phyloP scores from a whole-genome alignment of 495 filamentous ascomycete species.

The Aspergillus coremiiformis region DNA sequence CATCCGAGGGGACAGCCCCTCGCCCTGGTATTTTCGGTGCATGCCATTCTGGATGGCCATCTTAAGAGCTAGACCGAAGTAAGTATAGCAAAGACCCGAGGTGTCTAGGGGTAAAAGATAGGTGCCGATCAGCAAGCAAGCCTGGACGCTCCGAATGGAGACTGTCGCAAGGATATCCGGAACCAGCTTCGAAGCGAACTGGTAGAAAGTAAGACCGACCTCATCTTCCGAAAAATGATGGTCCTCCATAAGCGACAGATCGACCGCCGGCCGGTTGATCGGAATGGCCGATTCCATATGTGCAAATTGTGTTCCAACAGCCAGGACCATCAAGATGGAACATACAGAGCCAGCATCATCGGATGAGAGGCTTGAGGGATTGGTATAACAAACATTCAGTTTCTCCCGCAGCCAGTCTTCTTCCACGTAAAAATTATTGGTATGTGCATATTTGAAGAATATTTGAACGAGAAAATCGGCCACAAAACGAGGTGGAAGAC shows the following conservation, averaged over 20 bases:
- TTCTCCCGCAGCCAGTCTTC: conserved; percentile 43
- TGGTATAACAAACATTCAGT: conserved; percentile 38
- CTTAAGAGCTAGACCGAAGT: conserved; percentile 44
- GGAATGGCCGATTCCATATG: conserved; percentile 43
- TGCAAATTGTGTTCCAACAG: conserved; percentile 48
- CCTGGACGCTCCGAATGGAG: conserved; percentile 46
- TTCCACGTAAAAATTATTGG: conserved; percentile 47
- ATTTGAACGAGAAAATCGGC: conserved; percentile 45
- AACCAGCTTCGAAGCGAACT: conserved; percentile 42
- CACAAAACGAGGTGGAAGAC: conserved; percentile 44
- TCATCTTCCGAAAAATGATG: conserved; percentile 45
- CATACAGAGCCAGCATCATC: conserved; percentile 41
- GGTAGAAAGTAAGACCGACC: conserved; percentile 46
- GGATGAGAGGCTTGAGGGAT: conserved; percentile 34
- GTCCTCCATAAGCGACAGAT: conserved; percentile 26
- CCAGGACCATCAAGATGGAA: conserved; percentile 44
- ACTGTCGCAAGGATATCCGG: conserved; percentile 49
- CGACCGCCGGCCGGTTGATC: conserved; percentile 29
- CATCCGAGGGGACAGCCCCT: conserved; percentile 36
- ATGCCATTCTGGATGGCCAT: conserved; percentile 50
- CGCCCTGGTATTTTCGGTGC: conserved; percentile 43
- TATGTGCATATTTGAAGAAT: conserved; percentile 48
- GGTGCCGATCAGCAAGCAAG: conserved; percentile 43
- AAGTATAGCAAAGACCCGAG: conserved; percentile 44
- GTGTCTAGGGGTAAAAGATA: conserved; percentile 46